Evolutionary conservation across 768 basidiomycete genomes (phyloP), one percentile per base, ranked within the genome.

Genomic region (Tricholoma matsutake): DNA sequence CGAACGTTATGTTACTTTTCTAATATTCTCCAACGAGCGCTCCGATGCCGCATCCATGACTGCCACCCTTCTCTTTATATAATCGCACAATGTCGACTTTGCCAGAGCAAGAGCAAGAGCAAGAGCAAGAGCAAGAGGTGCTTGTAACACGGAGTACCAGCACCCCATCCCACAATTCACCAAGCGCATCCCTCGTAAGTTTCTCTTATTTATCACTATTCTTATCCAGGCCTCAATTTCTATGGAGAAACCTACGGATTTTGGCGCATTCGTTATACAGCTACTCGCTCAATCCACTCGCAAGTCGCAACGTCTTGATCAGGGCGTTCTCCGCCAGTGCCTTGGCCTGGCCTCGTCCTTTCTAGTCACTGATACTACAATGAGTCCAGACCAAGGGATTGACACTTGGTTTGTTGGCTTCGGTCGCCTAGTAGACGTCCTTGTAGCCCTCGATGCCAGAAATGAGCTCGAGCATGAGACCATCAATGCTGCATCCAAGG

Each of bases 391-490:
- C 35, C 69, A 68, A 0, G 92, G 90, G 0, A 73, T 86, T 25
- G 63, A 67, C 13, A 82, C 85, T 8, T 94, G 91, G 91, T 79
- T 76, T 60, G 74, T 76, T 6, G 91, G 91, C 2, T 83, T 94
- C 67, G 80, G 79, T 71, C 78, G 83, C 10, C 79, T 93, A 29
- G 84, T 91, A 29, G 91, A 93, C 64, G 76, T 92, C 56, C 75
- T 91, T 61, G 79, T 88, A 54, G 87, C 83, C n/a, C 81, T 94
- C 32, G 88, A 94, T 67, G 72, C 75, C 31, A 78, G 83, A 56
- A 76, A 79, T 22, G 88, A 91, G 63, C 81, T 93, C 43, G 88
- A 92, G 65, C 76, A 89, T n/a, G 89, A 88, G 64, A 92, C 92
- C 6, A 71, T 93, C 45, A 86, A 85, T 67, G 85, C 82, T 43